These are phyloP conservation scores for Massarina eburnea DNA, from an alignment of 2,329 filamentous ascomycete species.

Conservation along the genomic window DNA sequence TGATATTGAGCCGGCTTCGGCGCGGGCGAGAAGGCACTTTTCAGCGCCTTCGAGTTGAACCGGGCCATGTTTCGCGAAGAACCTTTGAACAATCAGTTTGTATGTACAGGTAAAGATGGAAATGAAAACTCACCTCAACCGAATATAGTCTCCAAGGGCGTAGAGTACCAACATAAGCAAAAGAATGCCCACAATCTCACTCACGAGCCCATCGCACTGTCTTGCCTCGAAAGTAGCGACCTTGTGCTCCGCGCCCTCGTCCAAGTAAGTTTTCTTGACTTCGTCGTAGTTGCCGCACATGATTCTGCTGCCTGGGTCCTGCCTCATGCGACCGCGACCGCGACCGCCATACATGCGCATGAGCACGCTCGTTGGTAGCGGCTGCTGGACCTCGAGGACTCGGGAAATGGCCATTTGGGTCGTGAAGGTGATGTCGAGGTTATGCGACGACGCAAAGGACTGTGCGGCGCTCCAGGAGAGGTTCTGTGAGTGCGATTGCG, in stretches of 20 bases:
- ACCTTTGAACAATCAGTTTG: slow-evolving; percentile 8
- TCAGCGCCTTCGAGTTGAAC: slow-evolving; percentile 28
- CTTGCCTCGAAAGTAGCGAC: slow-evolving; percentile 9
- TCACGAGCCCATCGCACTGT: slow-evolving; percentile 10
- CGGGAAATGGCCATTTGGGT: slow-evolving; percentile 19
- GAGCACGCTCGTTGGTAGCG: slow-evolving; percentile 23
- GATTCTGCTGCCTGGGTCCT: slow-evolving; percentile 18
- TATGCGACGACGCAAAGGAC: slow-evolving; percentile 20
- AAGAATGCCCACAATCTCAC: slow-evolving; percentile 19
- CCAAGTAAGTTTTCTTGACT: slow-evolving; percentile 14
- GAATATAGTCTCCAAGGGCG: slow-evolving; percentile 18
- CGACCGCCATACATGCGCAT: slow-evolving; percentile 1
- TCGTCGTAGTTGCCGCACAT: slow-evolving; percentile 28
- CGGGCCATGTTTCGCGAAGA: slow-evolving; percentile 6
- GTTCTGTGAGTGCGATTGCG: slow-evolving; percentile 19
- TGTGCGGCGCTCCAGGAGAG: slow-evolving; percentile 28
- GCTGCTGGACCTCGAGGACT: slow-evolving; percentile 19
- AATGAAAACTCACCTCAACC: slow-evolving; percentile 19
- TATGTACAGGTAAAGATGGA: background rate
- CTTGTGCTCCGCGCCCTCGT: background rate
- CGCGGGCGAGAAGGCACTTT: slow-evolving; percentile 13
- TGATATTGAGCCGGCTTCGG: background rate
- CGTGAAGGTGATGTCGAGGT: slow-evolving; percentile 28
- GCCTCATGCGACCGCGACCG: slow-evolving; percentile 4
- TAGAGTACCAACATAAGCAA: slow-evolving; percentile 20